Base-by-base conservation (phyloP, 1,284 basidiomycete genomes). In the Cutaneotrichosporon sp. region DNA sequence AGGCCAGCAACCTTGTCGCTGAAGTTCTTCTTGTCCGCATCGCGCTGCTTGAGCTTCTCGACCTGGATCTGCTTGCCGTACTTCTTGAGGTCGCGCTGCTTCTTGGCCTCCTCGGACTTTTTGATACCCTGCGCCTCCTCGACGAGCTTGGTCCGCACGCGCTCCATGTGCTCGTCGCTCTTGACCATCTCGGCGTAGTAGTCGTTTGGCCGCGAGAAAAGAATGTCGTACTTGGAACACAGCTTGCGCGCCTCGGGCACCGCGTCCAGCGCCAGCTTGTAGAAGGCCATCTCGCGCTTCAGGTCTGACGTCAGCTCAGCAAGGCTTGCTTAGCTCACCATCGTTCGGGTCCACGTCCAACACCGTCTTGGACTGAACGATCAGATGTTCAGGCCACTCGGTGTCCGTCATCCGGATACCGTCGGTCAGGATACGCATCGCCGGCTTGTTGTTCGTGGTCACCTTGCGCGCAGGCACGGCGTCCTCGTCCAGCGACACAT, bases 131-230 rank as follows among this genome's bases (percentile, higher is more conserved):
- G 91, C 74, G 79, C 67, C 78, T 99, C 96, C 79, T 98, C 91
- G 31, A 99, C 85, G 38, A 98, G 82, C 38, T 90, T 87, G 73
- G 94, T 90, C 58, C 97, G 89, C 72, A 99, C 92, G 56, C 92
- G 88, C 79, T 97, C 94, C 97, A 99, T 99, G 82, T 99, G 97
- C 26, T 91, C 85, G 75, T 99, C 97, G 31, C 89, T 90, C 82
- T 99, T 99, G 73, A 98, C 90, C 96, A 99, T 99, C 82, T 99
- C 96, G 22, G 96, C 96, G 74, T 97, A 99, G 80, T 94, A 99
- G 82, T 99, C 97, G 0, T 86, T 73, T 0, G 96, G 96, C n/a
- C 97, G 89, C 11, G 90, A 89, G 81, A 97, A 99, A 1, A 92
- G 88, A 69, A 96, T 85, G 51, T 81, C 81, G 53, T 86, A 84